Conservation (phyloP, 2,329 filamentous ascomycete genomes). For the Penicillium sp. region DNA sequence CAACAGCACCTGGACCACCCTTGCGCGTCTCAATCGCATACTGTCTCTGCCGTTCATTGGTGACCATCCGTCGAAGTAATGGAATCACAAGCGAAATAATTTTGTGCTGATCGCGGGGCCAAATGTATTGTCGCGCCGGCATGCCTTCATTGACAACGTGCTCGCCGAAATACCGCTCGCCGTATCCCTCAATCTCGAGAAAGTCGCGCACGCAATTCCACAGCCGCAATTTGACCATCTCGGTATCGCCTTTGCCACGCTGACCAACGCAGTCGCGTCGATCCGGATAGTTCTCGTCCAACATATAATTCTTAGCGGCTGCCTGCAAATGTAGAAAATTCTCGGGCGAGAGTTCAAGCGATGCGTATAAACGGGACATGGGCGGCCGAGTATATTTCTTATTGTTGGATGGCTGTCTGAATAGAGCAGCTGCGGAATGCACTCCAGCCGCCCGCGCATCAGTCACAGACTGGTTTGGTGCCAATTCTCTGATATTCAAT, state of each 20-base stretch:
- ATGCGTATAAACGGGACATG: conserved; percentile 56
- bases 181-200: conserved; percentile 47
- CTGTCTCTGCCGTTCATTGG: conserved; percentile 56
- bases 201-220: conserved; percentile 57
- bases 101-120: conserved; percentile 53
- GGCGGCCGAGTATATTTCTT: conserved; percentile 57
- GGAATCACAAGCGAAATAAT: conserved; percentile 57
- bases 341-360: conserved; percentile 54
- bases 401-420: conserved; percentile 46
- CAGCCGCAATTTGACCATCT: conserved; percentile 54
- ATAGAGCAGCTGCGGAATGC: conserved; percentile 53
- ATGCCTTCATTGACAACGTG: conserved; percentile 41
- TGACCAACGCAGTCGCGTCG: conserved; percentile 56
- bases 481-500: conserved; percentile 34
- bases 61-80: conserved; percentile 55
- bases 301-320: conserved; percentile 56
- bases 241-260: conserved; percentile 51
- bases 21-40: conserved; percentile 57
- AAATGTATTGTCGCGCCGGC: conserved; percentile 42
- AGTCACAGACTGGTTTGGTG: conserved; percentile 32
- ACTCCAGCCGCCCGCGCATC: conserved; percentile 49
- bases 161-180: conserved; percentile 50
- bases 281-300: conserved; percentile 52
- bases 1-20: conserved; percentile 29
- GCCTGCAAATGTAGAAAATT: conserved; percentile 54